A percentile compares a stretch with the other conserved stretches of the same genome.
Conservation (phyloP, 441 rosid genomes). For the Geranium incanum region DNA sequence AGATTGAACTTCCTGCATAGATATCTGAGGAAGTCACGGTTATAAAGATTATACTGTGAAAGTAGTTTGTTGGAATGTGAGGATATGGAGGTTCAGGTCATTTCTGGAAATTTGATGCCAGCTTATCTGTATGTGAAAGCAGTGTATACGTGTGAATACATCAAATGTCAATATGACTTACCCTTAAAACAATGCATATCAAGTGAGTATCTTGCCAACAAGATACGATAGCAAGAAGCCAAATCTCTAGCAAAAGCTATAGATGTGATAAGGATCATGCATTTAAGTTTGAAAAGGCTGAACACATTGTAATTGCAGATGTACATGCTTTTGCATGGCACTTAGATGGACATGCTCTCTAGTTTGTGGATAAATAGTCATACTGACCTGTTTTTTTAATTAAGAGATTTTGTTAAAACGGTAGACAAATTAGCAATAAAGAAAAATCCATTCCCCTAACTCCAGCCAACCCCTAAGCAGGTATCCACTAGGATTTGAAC, state of each 20-base stretch:
- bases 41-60: neutral
- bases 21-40: neutral
- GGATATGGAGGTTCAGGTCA: neutral
- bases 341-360: neutral
- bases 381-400: neutral
- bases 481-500: too few species aligned
- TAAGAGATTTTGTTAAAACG: neutral
- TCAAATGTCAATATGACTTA: neutral
- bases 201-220: neutral
- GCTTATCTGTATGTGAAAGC: neutral
- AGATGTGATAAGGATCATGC: neutral
- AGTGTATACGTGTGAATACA: neutral
- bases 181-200: neutral
- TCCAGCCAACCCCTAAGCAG: too few species aligned
- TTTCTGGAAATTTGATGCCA: neutral
- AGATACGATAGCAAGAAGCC: neutral
- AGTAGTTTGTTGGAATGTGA: neutral
- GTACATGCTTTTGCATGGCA: neutral
- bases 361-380: neutral
- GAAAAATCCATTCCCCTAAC: neutral
- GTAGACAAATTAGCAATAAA: neutral
- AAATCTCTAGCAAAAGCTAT: neutral
- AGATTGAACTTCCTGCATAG: neutral
- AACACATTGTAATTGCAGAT: neutral
- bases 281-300: neutral